phyloP scores from a whole-genome alignment of 257 asterid genomes.

The Nicotiana undulata region DNA sequence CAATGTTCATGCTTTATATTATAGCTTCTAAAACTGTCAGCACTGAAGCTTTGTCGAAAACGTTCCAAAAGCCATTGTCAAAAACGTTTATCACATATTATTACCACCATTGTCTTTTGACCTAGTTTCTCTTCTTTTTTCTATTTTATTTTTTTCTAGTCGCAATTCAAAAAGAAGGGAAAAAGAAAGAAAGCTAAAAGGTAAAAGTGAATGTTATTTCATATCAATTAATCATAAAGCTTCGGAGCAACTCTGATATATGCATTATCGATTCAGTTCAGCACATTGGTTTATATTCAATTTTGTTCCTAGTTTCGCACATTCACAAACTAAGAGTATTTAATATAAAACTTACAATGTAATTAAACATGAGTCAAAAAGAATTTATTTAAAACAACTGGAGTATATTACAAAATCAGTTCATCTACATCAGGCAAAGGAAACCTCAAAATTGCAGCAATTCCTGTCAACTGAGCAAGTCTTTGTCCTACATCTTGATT shows the following conservation, averaged over 20 bases:
- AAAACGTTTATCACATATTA: neutral
- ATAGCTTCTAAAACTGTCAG: too few species aligned
- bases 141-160: neutral
- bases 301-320: neutral
- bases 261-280: too few species aligned
- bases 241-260: too few species aligned
- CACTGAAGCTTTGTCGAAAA: too few species aligned
- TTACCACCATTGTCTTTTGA: neutral
- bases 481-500: neutral
- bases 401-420: neutral
- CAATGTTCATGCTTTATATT: too few species aligned
- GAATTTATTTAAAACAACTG: neutral
- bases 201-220: neutral
- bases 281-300: neutral
- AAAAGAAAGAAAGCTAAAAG: neutral
- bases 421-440: neutral
- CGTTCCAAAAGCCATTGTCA: too few species aligned
- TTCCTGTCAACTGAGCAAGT: neutral
- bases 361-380: neutral
- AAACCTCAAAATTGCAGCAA: slow-evolving; percentile 6
- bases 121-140: neutral
- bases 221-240: too few species aligned
- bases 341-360: neutral
- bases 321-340: neutral
- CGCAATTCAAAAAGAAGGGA: neutral